These are phyloP conservation scores for Colletotrichum noveboracense DNA, from an alignment of 2,329 filamentous ascomycete genomes.

Conservation along the genomic window DNA sequence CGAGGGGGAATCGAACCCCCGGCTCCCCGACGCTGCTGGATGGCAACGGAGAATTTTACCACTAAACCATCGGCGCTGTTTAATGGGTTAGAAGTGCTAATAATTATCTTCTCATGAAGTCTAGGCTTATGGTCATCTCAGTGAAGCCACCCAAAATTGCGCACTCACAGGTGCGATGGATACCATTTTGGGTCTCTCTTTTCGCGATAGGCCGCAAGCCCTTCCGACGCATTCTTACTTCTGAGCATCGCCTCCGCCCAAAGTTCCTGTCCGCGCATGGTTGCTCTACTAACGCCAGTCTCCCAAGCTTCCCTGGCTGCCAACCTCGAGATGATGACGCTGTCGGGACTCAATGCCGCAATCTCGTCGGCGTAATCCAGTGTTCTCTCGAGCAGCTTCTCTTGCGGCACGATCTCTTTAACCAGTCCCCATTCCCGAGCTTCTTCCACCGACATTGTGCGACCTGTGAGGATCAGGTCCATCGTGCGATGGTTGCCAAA, in stretches of 20 bases:
- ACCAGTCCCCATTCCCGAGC: constrained; percentile 35
- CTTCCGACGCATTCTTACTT: constrained; percentile 33
- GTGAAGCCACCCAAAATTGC: not conserved
- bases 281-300: constrained; percentile 35
- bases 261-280: constrained; percentile 36
- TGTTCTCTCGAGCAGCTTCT: constrained; percentile 31
- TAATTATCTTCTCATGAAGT: too few species aligned
- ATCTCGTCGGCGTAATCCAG: constrained; percentile 35
- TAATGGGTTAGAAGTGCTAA: too few species aligned
- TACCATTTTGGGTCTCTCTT: constrained; percentile 35
- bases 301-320: constrained; percentile 39
- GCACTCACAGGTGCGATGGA: constrained; percentile 27
- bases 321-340: constrained; percentile 35
- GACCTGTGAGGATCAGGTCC: constrained; percentile 35
- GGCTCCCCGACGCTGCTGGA: constrained; percentile 20
- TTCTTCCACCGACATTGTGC: constrained; percentile 29
- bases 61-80: constrained; percentile 21
- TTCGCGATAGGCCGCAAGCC: constrained; percentile 32
- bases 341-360: constrained; percentile 35
- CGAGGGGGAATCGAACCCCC: constrained; percentile 23
- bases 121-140: too few species aligned
- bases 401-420: constrained; percentile 33
- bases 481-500: constrained; percentile 38
- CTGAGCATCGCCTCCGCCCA: constrained; percentile 33
- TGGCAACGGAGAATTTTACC: constrained; percentile 24